Evolutionary conservation across 768 basidiomycete genomes (phyloP), one percentile per base, ranked within the genome.

Genomic region (Amanita rimosa): DNA sequence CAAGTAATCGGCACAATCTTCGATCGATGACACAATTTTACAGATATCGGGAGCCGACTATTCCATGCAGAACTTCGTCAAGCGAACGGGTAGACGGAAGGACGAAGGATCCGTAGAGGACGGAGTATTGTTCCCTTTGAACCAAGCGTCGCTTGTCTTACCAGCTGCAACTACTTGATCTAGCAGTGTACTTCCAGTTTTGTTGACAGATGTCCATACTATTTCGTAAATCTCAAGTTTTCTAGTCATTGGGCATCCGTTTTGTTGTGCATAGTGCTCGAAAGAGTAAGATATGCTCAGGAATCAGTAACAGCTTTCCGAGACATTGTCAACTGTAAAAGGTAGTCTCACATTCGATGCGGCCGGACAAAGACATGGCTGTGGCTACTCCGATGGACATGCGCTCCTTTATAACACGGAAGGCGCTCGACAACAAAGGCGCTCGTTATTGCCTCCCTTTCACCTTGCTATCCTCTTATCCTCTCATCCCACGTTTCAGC

Each of bases 41-140:
- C 54, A 91, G 89, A 46, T 81, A 21, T 67, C 84, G 5, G 64
- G 73, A 40, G 85, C 88, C 21, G 85, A 91, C 64, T 73, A 76
- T 58, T 69, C 78, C 26, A 83, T 92, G 89, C 56, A 69, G 49
- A 67, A 68, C 35, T 90, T 90, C 57, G 66, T 69, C 11, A 90
- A 90, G 63, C 58, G 76, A 17, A 75, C 79, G 44, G 81, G 75
- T 6, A 61, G 77, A 42, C 70, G 81, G 51, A 57, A 69, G 44
- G 80, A 82, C 45, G 83, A 83, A 62, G 67, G 69, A 24, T 57
- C 62, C 4, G 55, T 46, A 22, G 6, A 49, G 29, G 33, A 27
- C 48, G 48, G 48, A 19, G 29, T 7, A 39, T 16, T 14, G 10
- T 29, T 22, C n/a, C 37, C 37, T 27, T 40, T 13, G 19, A 40